Evolutionary conservation across 805 yeast species (phyloP).

Genomic region (Ogataea trehalophila): DNA sequence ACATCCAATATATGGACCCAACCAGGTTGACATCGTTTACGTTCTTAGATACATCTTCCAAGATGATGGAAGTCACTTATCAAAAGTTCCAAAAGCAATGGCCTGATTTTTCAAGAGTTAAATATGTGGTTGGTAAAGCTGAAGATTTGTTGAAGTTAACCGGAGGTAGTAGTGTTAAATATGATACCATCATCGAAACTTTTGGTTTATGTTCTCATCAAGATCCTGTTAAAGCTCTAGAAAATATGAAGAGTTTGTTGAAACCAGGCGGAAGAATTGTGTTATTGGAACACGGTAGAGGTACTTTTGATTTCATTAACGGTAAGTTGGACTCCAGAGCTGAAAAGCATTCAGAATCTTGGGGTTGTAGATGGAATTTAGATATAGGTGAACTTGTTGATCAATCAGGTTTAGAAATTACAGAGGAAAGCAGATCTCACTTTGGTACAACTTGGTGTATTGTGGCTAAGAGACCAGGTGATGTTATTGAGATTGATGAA

Average conservation of each 20-base stretch:
- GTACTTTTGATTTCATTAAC: conserved; percentile 74
- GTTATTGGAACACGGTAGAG: conserved; percentile 88
- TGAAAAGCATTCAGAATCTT: conserved; percentile 72
- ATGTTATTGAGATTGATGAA: conserved; percentile 44
- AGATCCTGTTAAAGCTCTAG: conserved; percentile 79
- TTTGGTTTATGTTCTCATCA: conserved; percentile 96
- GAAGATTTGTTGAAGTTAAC: conserved; percentile 63
- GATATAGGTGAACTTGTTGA: conserved; percentile 87
- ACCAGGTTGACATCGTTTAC: conserved; percentile 66
- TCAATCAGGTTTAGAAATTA: conserved; percentile 77
- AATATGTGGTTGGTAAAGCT: conserved; percentile 87
- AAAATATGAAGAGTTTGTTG: conserved; percentile 65
- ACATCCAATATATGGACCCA: conserved; percentile 67
- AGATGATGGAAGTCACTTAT: conserved; percentile 80
- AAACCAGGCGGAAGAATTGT: conserved; percentile 89
- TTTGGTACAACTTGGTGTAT: conserved; percentile 91
- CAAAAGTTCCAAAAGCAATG: conserved; percentile 64
- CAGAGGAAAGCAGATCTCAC: conserved; percentile 75
- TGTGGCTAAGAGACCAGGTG: conserved; percentile 71
- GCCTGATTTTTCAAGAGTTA: conserved; percentile 68
- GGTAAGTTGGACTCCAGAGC: conserved; percentile 78
- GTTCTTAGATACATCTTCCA: conserved; percentile 74
- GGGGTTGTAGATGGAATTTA: conserved; percentile 98
- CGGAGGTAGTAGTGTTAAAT: conserved; percentile 41
- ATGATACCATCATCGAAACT: conserved; percentile 90